Evolutionary conservation across 2,329 filamentous ascomycete species (phyloP).

Genomic region (Fusarium albidum): DNA sequence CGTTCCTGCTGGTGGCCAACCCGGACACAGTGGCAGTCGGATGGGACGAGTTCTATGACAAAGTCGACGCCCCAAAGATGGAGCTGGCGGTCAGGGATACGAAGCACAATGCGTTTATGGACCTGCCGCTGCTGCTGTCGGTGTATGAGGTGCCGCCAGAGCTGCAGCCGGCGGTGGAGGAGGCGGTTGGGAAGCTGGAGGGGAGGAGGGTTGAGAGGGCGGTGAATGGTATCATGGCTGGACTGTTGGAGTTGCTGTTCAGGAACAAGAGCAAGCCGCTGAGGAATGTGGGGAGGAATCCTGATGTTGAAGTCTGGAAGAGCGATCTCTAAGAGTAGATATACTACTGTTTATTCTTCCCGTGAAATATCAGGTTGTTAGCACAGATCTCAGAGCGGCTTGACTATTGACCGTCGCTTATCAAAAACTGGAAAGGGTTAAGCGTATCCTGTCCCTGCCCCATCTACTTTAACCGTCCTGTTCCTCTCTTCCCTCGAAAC

Average conservation of each 20-base stretch:
- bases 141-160: not conserved
- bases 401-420: too few species aligned
- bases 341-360: too few species aligned
- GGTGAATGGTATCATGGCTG: conserved; percentile 2
- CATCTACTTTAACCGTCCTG: too few species aligned
- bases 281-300: conserved; percentile 2
- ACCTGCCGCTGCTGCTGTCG: conserved; percentile 11
- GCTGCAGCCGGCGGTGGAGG: not conserved
- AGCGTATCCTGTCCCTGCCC: too few species aligned
- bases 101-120: conserved; percentile 11
- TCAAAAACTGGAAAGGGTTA: too few species aligned
- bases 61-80: conserved; percentile 21
- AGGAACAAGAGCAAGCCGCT: conserved; percentile 3
- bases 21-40: not conserved
- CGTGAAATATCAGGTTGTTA: too few species aligned
- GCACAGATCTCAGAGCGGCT: too few species aligned
- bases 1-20: conserved; percentile 11
- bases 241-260: conserved; percentile 10
- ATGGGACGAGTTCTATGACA: conserved; percentile 6
- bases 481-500: too few species aligned
- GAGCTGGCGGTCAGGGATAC: not conserved
- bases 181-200: conserved; percentile 1
- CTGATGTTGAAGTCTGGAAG: conserved; percentile 7
- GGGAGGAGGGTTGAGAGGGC: conserved; percentile 12
- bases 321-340: too few species aligned